Percentiles rank a stretch among this genome's conserved stretches.
phyloP scores from a whole-genome alignment of 2,329 filamentous ascomycete species.

The Colletotrichum sansevieriae region DNA sequence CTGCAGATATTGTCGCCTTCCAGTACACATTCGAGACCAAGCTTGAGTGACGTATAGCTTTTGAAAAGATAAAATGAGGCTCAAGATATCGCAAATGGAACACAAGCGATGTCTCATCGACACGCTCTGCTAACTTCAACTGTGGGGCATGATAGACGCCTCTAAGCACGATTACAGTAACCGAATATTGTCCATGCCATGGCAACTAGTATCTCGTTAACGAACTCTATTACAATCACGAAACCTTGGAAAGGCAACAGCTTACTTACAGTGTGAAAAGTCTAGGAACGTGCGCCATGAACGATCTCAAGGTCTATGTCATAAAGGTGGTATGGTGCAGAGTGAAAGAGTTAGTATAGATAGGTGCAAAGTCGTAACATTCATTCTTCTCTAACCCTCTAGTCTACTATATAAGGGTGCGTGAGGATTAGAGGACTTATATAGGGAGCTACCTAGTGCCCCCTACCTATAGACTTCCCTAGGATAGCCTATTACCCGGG shows the following conservation, averaged over 20 bases:
- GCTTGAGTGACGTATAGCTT: no score
- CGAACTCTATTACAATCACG: neutral
- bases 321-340: no score
- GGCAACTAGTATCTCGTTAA: conserved; percentile 5
- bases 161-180: neutral
- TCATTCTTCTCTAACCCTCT: no score
- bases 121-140: neutral
- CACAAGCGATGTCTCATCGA: conserved; percentile 15
- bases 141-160: no score
- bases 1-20: conserved; percentile 4
- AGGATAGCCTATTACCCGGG: no score
- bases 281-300: neutral
- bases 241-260: neutral
- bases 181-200: neutral
- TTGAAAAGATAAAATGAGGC: neutral
- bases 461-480: no score
- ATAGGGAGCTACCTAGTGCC: no score
- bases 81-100: neutral
- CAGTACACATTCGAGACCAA: neutral
- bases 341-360: no score
- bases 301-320: accelerated
- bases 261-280: neutral
- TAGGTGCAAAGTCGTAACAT: no score
- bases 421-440: no score
- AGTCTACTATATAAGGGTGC: no score